Base-by-base conservation (phyloP, 208 protist species). In the Leishmania gerbilli region DNA sequence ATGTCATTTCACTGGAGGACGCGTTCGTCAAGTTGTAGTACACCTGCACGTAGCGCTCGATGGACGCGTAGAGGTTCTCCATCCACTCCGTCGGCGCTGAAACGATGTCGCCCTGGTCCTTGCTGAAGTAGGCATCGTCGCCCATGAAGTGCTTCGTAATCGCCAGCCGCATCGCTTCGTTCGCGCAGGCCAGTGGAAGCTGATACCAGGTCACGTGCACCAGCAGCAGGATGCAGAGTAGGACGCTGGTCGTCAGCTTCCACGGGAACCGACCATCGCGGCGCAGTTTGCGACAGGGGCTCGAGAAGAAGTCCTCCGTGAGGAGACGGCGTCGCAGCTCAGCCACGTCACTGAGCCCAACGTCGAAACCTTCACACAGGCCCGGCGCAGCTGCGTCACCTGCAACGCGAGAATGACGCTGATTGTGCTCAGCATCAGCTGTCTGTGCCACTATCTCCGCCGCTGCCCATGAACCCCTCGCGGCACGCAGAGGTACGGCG, bases 91-190 rank as follows among this genome's bases (percentile, higher is more conserved):
- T 93, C n/a, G 90, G 90, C 15, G 69, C 79, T 1, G 82, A 55
- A n/a, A 91, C 84, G 65, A 93, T 82, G 77, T 93, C 77, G n/a
- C 88, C 90, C 31, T 91, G 87, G 34, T 83, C 86, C 51, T 90
- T 90, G 67, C 81, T 87, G 42, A 85, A 78, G 74, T 71, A 88
- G 24, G 53, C 27, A 77, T 89, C 76, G 9, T 85, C 62, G 9
- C 81, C 83, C n/a, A 88, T 77, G 77, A 93, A 93, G n/a, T 85
- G 84, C 56, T 86, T 68, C 21, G 90, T 79, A 31, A 93, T 86
- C 8, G 88, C 83, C 67, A 82, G 84, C 27, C 86, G 87, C 81
- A 91, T 85, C 79, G 74, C 69, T 62, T 89, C 86, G 53, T 82
- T 90, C n/a, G 79, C 83, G 62, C 84, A 81, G 42, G 71, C 75